Evolutionary conservation across 345 rosid genomes (phyloP), one percentile per base, ranked within the genome.

Genomic region (Euphorbia lathyris): DNA sequence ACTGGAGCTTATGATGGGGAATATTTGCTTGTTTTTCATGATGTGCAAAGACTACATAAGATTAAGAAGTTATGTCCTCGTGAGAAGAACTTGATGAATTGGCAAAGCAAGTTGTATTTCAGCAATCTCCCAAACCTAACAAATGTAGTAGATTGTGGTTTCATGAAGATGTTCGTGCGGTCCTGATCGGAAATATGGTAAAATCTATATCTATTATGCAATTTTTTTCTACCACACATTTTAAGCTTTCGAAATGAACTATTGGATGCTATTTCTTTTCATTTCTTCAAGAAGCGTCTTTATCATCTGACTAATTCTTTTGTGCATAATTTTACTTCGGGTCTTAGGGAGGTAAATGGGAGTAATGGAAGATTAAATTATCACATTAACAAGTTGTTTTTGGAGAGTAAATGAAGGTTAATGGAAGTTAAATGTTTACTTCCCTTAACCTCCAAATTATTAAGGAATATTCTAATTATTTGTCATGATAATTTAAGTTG

Each of bases 131-230:
- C 32, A 36, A 51, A 27, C 68, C 72, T 16, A 50, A 61, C 9
- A 68, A 32, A 29, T 68, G 68, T 20, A 74, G 68, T 56, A 74
- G 77, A 58, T 61, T 74, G 45, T 74, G 77, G 77, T 45, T 25
- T 38, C 55, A 61, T 38, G 77, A 68, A 45, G 72, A 74, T 68
- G 40, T 74, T 53, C 22, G 9, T 25, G 14, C 27, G 22, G 72
- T 74, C 1, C n/a, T 74, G 30, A 38, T 53, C 5, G 61, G 58
- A 60, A 52, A 53, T 20, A 68, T 17, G 56, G 77, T 68, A 66
- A 29, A 2, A 30, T 19, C 38, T 7, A 34, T 34, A 7, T 34
- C 38, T n/a, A 42, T 19, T 38, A 16, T 3, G 25, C 6, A 5
- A 27, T 58, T 29, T 8, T 59, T 16, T 30, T 62, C 3, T 26